phyloP scores from a whole-genome alignment of 2,329 filamentous ascomycete genomes.

The Colletotrichum sublineola region DNA sequence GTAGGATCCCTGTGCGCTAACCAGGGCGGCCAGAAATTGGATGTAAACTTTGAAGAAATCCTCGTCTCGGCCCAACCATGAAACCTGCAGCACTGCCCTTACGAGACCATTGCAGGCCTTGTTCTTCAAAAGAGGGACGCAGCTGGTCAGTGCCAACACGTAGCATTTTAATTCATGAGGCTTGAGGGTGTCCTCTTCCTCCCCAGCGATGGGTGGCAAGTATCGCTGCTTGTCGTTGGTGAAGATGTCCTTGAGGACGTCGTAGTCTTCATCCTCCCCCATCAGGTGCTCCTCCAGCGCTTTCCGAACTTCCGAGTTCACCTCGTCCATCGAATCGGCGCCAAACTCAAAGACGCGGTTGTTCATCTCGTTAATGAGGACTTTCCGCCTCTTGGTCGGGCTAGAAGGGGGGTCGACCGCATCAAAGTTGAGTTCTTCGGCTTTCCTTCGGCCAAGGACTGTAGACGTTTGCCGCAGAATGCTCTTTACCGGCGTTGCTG shows the following conservation, averaged over 20 bases:
- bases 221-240: slow-evolving; percentile 61
- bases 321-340: slow-evolving; percentile 66
- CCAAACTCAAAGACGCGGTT: slow-evolving; percentile 69
- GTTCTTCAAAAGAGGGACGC: slow-evolving; percentile 70
- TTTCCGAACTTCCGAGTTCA: slow-evolving; percentile 67
- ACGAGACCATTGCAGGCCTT: slow-evolving; percentile 72
- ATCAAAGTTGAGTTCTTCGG: slow-evolving; percentile 57
- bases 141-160: slow-evolving; percentile 73
- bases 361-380: slow-evolving; percentile 70
- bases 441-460: slow-evolving; percentile 60
- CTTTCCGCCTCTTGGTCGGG: slow-evolving; percentile 67
- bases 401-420: slow-evolving; percentile 56
- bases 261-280: slow-evolving; percentile 72
- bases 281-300: slow-evolving; percentile 69
- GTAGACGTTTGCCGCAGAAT: slow-evolving; percentile 64
- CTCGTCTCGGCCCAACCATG: slow-evolving; percentile 75
- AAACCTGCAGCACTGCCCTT: slow-evolving; percentile 69
- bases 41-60: slow-evolving; percentile 76
- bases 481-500: slow-evolving; percentile 62
- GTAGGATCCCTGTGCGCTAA: slow-evolving; percentile 86
- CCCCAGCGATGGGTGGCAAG: slow-evolving; percentile 54
- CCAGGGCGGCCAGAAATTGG: slow-evolving; percentile 77
- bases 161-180: slow-evolving; percentile 71
- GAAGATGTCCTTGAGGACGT: slow-evolving; percentile 72
- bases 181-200: slow-evolving; percentile 61